Conservation (phyloP, 345 rosid genomes). For the Kernera saxatilis region DNA sequence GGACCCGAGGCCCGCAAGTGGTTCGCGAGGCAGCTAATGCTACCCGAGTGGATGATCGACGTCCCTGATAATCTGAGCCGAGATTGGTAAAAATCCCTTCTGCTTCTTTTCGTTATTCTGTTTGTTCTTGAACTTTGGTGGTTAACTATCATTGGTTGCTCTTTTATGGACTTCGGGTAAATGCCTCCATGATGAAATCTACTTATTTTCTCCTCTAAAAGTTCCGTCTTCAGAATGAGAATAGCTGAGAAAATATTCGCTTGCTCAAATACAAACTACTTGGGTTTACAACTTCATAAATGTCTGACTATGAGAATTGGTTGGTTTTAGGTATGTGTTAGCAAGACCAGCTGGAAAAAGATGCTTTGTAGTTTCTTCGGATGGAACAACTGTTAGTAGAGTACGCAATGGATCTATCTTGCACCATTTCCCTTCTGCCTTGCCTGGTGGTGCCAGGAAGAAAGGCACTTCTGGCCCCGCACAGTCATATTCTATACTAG, state of each 20-base stretch:
- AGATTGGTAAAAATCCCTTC: slow-evolving; percentile 49
- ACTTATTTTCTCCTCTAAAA: not conserved
- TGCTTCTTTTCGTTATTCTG: not conserved
- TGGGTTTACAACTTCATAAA: not conserved
- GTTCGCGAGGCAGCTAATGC: slow-evolving; percentile 89
- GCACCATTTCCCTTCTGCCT: slow-evolving; percentile 80
- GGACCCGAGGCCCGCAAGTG: slow-evolving; percentile 74
- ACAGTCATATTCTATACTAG: slow-evolving; percentile 75
- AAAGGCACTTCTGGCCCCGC: slow-evolving; percentile 62
- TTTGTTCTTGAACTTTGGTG: not conserved
- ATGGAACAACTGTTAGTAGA: slow-evolving; percentile 80
- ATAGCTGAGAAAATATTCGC: not conserved
- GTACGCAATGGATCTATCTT: slow-evolving; percentile 62
- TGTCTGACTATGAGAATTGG: not conserved
- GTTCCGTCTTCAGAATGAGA: not conserved
- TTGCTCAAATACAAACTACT: not conserved
- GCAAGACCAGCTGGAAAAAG: slow-evolving; percentile 89
- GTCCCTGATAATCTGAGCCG: slow-evolving; percentile 63
- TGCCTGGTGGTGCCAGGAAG: slow-evolving; percentile 73
- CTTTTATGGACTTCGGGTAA: not conserved
- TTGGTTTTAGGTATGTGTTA: slow-evolving; percentile 51
- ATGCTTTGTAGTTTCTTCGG: slow-evolving; percentile 79
- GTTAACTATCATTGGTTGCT: not conserved
- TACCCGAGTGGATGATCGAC: slow-evolving; percentile 97
- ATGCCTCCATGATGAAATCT: not conserved